A percentile compares a stretch with the other conserved stretches of the same genome.
Conservation (phyloP, 1,284 basidiomycete species). For the Rhodotorula sp. region DNA sequence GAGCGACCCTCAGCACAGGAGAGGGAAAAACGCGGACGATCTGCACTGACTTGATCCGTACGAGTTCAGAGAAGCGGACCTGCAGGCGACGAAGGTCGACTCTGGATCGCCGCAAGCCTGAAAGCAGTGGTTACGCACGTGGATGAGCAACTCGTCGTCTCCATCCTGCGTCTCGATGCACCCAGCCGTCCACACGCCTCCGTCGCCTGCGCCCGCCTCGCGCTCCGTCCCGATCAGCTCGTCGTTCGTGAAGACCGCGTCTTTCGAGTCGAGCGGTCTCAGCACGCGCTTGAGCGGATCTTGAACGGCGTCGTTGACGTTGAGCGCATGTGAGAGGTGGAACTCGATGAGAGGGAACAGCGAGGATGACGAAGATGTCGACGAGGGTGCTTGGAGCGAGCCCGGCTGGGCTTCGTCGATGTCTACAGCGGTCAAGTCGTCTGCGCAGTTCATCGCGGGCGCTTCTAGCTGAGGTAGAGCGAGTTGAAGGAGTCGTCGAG, state of each 20-base stretch:
- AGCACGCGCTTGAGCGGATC: constrained; percentile 24
- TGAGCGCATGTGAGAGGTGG: constrained; percentile 22
- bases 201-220: constrained; percentile 63
- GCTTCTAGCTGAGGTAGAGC: not conserved
- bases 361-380: constrained; percentile 25
- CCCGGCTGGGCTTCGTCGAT: constrained; percentile 3
- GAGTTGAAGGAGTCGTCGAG: not conserved
- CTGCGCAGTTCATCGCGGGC: constrained; percentile 27
- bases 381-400: constrained; percentile 10
- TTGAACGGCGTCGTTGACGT: constrained; percentile 5
- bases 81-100: not conserved
- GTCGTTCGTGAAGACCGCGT: constrained; percentile 71
- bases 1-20: constrained; percentile 66
- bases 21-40: constrained; percentile 52
- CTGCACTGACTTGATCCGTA: constrained; percentile 61
- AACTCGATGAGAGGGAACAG: constrained; percentile 36
- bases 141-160: constrained; percentile 64
- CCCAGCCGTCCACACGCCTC: constrained; percentile 54
- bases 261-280: constrained; percentile 54
- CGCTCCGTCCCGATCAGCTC: constrained; percentile 64
- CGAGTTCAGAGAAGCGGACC: constrained; percentile 64
- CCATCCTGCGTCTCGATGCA: constrained; percentile 30
- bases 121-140: constrained; percentile 45
- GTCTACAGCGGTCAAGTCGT: constrained; percentile 37
- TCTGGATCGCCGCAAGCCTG: too few relatives aligned